A percentile compares a stretch with the other conserved stretches of the same genome.
Conservation (phyloP, 2,329 filamentous ascomycete species). For the Davidsoniella virescens region DNA sequence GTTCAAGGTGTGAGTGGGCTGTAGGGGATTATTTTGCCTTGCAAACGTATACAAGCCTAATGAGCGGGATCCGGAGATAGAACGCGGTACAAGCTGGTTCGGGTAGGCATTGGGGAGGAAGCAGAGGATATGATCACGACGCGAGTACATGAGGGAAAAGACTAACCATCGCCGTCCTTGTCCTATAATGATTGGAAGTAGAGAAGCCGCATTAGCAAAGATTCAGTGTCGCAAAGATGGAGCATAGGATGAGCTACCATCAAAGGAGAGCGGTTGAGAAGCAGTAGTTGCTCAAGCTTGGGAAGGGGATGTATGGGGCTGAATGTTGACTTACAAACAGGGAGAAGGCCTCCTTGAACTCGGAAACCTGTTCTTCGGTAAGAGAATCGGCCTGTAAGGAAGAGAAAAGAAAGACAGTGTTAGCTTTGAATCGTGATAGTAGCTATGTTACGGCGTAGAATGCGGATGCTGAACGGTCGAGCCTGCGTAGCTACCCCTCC, state of each 20-base stretch:
- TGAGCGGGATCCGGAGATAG: too few species aligned
- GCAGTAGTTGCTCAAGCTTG: not conserved
- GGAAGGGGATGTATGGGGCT: not conserved
- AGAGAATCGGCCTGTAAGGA: slow-evolving; percentile 75
- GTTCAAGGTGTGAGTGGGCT: too few species aligned
- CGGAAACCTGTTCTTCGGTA: slow-evolving; percentile 98
- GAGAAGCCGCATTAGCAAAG: slow-evolving; percentile 16
- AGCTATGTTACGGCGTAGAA: too few species aligned
- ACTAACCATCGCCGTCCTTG: slow-evolving; percentile 84
- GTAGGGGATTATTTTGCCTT: too few species aligned
- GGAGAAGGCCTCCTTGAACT: slow-evolving; percentile 99
- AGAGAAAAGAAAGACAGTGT: not conserved
- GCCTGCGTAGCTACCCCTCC: too few species aligned
- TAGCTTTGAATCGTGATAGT: not conserved
- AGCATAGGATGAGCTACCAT: not conserved
- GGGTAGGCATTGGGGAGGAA: not conserved
- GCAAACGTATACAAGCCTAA: too few species aligned
- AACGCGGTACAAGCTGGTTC: not conserved
- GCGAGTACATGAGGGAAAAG: not conserved
- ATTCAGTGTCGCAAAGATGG: not conserved
- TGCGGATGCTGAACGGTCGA: too few species aligned
- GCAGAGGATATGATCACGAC: not conserved
- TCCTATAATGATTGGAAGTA: slow-evolving; percentile 35
- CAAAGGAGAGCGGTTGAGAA: not conserved
- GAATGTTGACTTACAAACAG: slow-evolving; percentile 66